These are phyloP conservation scores for Leccinum brunneo-olivaceum DNA, from an alignment of 1,284 basidiomycete genomes.

Conservation along the genomic window DNA sequence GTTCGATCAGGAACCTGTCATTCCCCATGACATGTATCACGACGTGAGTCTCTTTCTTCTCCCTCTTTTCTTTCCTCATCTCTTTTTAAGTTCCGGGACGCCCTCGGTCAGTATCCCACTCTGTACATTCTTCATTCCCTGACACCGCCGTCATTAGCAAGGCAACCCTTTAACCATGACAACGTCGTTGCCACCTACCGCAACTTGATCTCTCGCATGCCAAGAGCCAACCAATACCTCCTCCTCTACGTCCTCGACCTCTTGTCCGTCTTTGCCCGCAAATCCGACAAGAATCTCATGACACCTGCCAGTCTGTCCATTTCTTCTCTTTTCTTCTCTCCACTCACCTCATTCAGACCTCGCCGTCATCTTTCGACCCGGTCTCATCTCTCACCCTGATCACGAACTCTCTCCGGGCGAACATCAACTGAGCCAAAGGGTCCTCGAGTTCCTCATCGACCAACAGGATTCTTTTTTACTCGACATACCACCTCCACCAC, in stretches of 20 bases:
- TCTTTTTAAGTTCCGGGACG: slow-evolving; percentile 68
- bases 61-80: slow-evolving; percentile 15
- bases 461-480: slow-evolving; percentile 84
- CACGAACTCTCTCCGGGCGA: slow-evolving; percentile 80
- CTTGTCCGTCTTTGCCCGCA: slow-evolving; percentile 88
- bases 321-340: not conserved
- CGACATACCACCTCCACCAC: slow-evolving; percentile 67
- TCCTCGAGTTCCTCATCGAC: slow-evolving; percentile 91
- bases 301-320: slow-evolving; percentile 75
- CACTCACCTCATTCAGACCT: slow-evolving; percentile 54
- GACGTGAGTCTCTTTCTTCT: slow-evolving; percentile 47
- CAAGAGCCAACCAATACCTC: slow-evolving; percentile 87
- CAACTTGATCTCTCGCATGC: slow-evolving; percentile 77
- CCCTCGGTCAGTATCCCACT: slow-evolving; percentile 50
- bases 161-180: slow-evolving; percentile 57
- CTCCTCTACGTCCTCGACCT: slow-evolving; percentile 95
- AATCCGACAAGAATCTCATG: slow-evolving; percentile 92
- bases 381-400: slow-evolving; percentile 80
- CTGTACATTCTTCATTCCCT: slow-evolving; percentile 4
- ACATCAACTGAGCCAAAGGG: slow-evolving; percentile 81
- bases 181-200: slow-evolving; percentile 77
- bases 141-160: slow-evolving; percentile 38
- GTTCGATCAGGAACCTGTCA: slow-evolving; percentile 74
- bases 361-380: slow-evolving; percentile 91
- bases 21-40: slow-evolving; percentile 84